Percentiles rank a stretch among this genome's conserved stretches.
Conservation (phyloP, 495 filamentous ascomycete genomes). For the Penicillium dipodomyicola region DNA sequence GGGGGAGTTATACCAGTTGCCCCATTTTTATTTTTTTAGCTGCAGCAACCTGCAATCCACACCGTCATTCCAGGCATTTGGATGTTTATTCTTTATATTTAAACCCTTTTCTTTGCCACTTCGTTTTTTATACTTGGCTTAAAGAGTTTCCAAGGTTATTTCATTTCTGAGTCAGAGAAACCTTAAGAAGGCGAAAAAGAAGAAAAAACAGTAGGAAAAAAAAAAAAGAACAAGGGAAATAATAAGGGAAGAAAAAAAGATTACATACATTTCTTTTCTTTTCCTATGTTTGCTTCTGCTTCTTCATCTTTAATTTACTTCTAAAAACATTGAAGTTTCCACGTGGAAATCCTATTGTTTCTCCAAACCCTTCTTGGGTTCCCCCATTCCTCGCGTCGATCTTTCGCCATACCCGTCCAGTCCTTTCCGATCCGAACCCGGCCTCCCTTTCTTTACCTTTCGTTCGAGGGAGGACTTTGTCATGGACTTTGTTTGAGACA, state of each 20-base stretch:
- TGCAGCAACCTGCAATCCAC: constrained; percentile 24
- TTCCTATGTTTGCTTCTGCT: constrained; percentile 5
- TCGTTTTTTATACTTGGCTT: not conserved
- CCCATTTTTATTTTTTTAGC: constrained; percentile 9
- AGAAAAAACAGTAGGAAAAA: constrained; percentile 6
- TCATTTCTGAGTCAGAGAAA: not conserved
- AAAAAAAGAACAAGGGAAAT: constrained; percentile 4
- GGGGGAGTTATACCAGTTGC: constrained; percentile 4
- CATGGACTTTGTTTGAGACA: constrained; percentile 44
- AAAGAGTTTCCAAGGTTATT: not conserved
- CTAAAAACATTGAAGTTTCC: constrained; percentile 21
- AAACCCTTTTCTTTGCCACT: constrained; percentile 2
- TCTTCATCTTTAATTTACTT: constrained; percentile 10
- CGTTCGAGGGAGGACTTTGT: constrained; percentile 25
- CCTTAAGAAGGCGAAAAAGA: not conserved
- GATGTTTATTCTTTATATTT: constrained; percentile 13
- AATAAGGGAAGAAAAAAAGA: constrained; percentile 13
- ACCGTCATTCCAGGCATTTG: constrained; percentile 34
- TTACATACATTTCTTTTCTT: constrained; percentile 1
- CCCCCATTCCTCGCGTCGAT: constrained; percentile 30
- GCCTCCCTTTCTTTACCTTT: constrained; percentile 10
- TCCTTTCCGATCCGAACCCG: constrained; percentile 24
- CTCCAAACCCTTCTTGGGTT: constrained; percentile 13
- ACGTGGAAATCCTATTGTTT: constrained; percentile 16
- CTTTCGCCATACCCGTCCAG: constrained; percentile 23